Evolutionary conservation across 2,329 filamentous ascomycete genomes (phyloP), one percentile per base, ranked within the genome.

Genomic region (Curvularia lunata): DNA sequence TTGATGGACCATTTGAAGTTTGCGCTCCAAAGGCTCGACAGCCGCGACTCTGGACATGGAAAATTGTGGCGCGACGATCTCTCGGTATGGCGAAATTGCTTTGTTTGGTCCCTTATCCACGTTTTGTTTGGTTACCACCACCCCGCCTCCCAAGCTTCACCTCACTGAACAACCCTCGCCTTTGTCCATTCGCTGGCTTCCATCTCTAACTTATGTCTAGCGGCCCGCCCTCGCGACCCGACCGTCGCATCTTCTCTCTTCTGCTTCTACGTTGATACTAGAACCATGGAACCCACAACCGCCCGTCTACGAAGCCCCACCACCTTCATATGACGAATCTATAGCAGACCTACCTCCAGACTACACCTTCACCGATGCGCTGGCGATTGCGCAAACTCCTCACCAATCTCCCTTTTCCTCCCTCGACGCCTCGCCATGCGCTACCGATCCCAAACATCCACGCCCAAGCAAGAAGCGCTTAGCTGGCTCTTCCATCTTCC

Each of bases 241-340:
- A 18, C 51, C 64, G 32, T 61, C 66, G 19, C 59, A 56, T 47
- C 58, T 66, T 25, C 54, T 58, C 21, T 63, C 67, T 12, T 48
- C 63, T 27, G 57, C 64, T 34, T 61, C 63, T 52, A 51, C 42
- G 21, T 63, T 65, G 4, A 64, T 67, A n/a, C 61, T 64, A 61
- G 58, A 69, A 10, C 66, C 71, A 52, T 74, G 67, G 68, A 63
- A 65, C 45, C 63, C 65, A 41, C 34, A 66, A 10, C 63, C 64
- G 12, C 59, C 52, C 19, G 61, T 49, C 52, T 52, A 71, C 62
- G 65, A 48, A 48, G 21, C 48, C 23, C 69, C 75, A 41, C 79
- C 79, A 21, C 79, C 80, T 12, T 72, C 76, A 16, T 82, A 82
- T 68, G 70, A 79, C 58, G 78, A 82, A 43, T 77, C 72, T 47